phyloP scores from a whole-genome alignment of 345 rosid species.

The Physaria fendleri region DNA sequence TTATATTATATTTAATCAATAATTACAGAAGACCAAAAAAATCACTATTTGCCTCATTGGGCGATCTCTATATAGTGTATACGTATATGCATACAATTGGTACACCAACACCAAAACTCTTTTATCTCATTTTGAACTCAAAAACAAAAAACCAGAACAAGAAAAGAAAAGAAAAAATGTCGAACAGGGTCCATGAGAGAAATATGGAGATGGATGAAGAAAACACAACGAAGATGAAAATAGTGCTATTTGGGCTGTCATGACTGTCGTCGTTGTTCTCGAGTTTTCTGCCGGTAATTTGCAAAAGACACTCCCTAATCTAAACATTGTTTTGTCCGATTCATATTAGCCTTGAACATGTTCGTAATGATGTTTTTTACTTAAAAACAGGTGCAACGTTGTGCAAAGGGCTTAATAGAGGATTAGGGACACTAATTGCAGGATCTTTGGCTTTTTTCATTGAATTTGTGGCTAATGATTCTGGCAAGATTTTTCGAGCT shows the following conservation, averaged over 20 bases:
- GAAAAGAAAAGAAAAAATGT: conserved; percentile 18
- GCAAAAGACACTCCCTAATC: too few relatives aligned
- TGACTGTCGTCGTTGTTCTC: conserved; percentile 83
- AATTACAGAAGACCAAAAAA: too few relatives aligned
- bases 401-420: conserved; percentile 79
- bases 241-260: conserved; percentile 72
- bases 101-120: neutral
- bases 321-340: too few relatives aligned
- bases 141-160: neutral
- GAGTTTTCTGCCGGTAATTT: conserved; percentile 77
- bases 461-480: conserved; percentile 44
- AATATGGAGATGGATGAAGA: conserved; percentile 11
- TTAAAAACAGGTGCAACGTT: conserved; percentile 89
- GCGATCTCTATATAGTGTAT: neutral
- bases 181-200: conserved; percentile 38
- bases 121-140: neutral
- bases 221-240: neutral
- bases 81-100: neutral
- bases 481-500: conserved; percentile 49
- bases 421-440: conserved; percentile 62
- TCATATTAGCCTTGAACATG: too few relatives aligned
- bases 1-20: too few relatives aligned
- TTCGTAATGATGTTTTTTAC: too few relatives aligned
- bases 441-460: conserved; percentile 64
- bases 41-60: neutral